Evolutionary conservation across 306 rosid species (phyloP), one percentile per base, ranked within the genome.

Genomic region (Lagenaria siceraria): DNA sequence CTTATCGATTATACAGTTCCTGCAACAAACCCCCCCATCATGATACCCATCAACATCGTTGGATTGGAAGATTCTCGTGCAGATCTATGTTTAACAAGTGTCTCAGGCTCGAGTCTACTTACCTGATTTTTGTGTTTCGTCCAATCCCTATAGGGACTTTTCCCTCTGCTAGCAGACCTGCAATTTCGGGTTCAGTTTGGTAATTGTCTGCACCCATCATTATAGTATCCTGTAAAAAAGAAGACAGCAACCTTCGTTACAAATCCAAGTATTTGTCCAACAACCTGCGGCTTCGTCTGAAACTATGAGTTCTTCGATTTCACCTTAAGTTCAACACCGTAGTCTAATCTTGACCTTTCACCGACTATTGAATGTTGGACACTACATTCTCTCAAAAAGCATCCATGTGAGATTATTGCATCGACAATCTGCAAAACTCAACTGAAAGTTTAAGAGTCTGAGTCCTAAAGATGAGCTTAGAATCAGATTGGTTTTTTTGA

Each of bases 141-240:
- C 97, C 98, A 42, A 94, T 82, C 40, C 98, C 97, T 21, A 94
- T 85, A 4, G 98, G 98, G 56, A 94, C 93, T 83, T 89, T 89
- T 38, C 93, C 90, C 36, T 88, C 89, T 11, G 95, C 97, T 49
- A 91, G 77, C 40, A 89, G 86, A 74, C 89, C 84, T 65, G 93
- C 95, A 33, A 94, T 94, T 89, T 94, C 98, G 14, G 95, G 56
- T 85, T 94, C 97, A 29, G 98, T 94, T 92, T 94, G 97, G 88
- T 94, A 94, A 62, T 53, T 31, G 86, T 91, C 95, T 51, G 98
- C 98, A 78, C 98, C 98, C 97, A 94, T 86, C 98, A 94, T 91
- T 62, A 94, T 69, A 10, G 98, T 81, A 82, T 89, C 93, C 98
- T 94, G 82, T 21, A 77, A 70, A 36, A 49, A 21, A 21, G 61